phyloP scores from a whole-genome alignment of 2,329 filamentous ascomycete genomes.

The Pyricularia pennisetigena region DNA sequence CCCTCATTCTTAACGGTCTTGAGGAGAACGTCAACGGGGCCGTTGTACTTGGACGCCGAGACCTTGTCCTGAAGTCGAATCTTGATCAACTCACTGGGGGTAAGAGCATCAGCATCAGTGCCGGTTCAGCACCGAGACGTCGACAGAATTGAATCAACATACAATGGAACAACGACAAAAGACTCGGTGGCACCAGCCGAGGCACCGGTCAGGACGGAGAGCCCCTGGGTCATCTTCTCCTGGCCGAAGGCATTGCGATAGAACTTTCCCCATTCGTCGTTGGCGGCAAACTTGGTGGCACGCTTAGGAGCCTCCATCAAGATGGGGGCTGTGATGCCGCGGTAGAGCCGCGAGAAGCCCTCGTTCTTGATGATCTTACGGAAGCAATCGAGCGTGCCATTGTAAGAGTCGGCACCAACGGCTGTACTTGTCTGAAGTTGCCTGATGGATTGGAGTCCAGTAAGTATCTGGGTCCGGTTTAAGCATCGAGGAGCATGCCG shows the following conservation, averaged over 20 bases:
- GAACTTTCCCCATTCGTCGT: conserved; percentile 95
- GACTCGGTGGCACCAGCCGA: conserved; percentile 92
- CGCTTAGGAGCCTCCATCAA: conserved; percentile 71
- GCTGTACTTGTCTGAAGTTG: conserved; percentile 74
- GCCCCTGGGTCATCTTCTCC: conserved; percentile 78
- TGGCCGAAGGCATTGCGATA: conserved; percentile 82
- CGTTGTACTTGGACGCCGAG: conserved; percentile 77
- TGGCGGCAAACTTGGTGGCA: conserved; percentile 90
- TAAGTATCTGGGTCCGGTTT: background rate
- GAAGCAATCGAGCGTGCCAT: conserved; percentile 97
- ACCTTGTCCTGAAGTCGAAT: conserved; percentile 95
- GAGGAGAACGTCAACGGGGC: conserved; percentile 67
- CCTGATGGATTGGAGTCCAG: conserved; percentile 31
- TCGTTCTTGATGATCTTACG: conserved; percentile 93
- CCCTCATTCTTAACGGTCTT: conserved; percentile 49
- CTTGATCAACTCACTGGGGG: conserved; percentile 71
- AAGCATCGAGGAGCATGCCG: background rate
- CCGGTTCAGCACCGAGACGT: background rate
- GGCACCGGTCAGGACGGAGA: conserved; percentile 89
- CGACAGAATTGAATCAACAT: background rate
- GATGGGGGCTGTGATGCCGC: conserved; percentile 90
- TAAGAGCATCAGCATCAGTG: background rate
- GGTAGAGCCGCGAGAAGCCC: conserved; percentile 86
- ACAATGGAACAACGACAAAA: conserved; percentile 86
- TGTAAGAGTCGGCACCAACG: conserved; percentile 75